Evolutionary conservation across 1,139 yeast species (phyloP).

Genomic region (Ogataea hybrid): DNA sequence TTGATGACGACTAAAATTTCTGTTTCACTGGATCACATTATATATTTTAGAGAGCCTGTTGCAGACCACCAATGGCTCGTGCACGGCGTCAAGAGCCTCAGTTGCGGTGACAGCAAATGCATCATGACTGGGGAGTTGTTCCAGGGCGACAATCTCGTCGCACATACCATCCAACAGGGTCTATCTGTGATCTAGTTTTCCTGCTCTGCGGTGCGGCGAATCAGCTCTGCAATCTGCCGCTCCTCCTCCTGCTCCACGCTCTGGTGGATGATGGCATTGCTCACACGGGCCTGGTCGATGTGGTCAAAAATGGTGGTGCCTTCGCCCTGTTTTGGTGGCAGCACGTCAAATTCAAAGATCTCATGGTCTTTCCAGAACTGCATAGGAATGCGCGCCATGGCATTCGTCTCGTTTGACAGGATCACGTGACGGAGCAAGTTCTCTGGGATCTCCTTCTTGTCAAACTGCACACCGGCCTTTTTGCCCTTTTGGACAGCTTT

Average conservation of each 20-base stretch:
- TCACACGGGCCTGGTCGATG: conserved; percentile 36
- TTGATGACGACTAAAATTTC: conserved; percentile 44
- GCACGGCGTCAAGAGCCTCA: conserved; percentile 48
- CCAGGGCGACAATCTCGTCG: conserved; percentile 52
- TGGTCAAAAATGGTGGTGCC: conserved; percentile 40
- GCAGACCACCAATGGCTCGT: conserved; percentile 52
- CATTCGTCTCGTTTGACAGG: conserved; percentile 65
- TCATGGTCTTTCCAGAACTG: conserved; percentile 61
- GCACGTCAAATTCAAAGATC: conserved; percentile 64
- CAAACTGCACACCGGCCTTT: conserved; percentile 16
- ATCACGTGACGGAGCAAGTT: conserved; percentile 66
- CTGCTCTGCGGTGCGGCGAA: conserved; percentile 13
- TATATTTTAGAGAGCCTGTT: conserved; percentile 63
- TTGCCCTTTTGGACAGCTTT: conserved; percentile 33
- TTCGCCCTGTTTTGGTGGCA: conserved; percentile 50
- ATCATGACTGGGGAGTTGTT: conserved; percentile 61
- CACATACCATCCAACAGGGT: conserved; percentile 70
- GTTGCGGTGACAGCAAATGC: conserved; percentile 54
- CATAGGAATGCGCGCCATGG: conserved; percentile 67
- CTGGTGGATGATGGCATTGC: conserved; percentile 27
- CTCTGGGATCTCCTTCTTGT: conserved; percentile 42
- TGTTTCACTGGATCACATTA: conserved; percentile 65
- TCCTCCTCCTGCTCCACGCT: conserved; percentile 26
- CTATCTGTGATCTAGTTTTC: conserved; percentile 32
- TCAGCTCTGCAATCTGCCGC: conserved; percentile 21